Evolutionary conservation across 2,329 filamentous ascomycete species (phyloP).

Genomic region (Aureobasidium musti): DNA sequence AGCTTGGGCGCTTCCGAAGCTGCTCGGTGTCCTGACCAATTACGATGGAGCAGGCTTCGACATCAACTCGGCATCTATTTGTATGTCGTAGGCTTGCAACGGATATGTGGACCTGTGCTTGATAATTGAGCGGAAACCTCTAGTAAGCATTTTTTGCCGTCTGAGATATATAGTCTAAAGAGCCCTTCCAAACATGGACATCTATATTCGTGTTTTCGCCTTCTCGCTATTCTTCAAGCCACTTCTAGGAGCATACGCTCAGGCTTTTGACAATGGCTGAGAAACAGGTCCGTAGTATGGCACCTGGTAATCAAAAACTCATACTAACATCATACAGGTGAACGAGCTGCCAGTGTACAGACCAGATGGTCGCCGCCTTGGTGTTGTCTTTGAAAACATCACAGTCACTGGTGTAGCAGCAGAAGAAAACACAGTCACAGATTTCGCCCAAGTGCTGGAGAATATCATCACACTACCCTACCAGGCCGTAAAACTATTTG

Average conservation of each 20-base stretch:
- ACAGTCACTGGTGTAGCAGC: constrained; percentile 24
- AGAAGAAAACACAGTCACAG: constrained; percentile 28
- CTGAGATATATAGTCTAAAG: neutral
- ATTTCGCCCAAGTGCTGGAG: constrained; percentile 26
- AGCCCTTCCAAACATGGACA: neutral
- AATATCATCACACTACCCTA: constrained; percentile 27
- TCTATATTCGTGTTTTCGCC: neutral
- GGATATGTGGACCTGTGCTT: constrained; percentile 13
- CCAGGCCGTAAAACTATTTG: constrained; percentile 19
- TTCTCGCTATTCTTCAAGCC: neutral
- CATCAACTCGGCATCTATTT: constrained; percentile 7
- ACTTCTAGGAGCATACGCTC: constrained; percentile 10
- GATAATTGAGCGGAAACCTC: constrained; percentile 21
- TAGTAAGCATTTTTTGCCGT: constrained; percentile 10
- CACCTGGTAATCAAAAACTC: too few species aligned
- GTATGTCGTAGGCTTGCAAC: constrained; percentile 9
- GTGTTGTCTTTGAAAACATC: constrained; percentile 28
- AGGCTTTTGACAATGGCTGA: constrained; percentile 26
- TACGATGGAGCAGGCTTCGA: neutral
- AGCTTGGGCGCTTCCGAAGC: constrained; percentile 1
- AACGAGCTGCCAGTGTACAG: constrained; percentile 26
- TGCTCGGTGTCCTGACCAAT: constrained; percentile 15
- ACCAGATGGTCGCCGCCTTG: constrained; percentile 27
- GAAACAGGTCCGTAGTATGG: constrained; percentile 27
- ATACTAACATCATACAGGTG: neutral